phyloP scores from a whole-genome alignment of 495 filamentous ascomycete species.

The Opeltia flavorubescens region DNA sequence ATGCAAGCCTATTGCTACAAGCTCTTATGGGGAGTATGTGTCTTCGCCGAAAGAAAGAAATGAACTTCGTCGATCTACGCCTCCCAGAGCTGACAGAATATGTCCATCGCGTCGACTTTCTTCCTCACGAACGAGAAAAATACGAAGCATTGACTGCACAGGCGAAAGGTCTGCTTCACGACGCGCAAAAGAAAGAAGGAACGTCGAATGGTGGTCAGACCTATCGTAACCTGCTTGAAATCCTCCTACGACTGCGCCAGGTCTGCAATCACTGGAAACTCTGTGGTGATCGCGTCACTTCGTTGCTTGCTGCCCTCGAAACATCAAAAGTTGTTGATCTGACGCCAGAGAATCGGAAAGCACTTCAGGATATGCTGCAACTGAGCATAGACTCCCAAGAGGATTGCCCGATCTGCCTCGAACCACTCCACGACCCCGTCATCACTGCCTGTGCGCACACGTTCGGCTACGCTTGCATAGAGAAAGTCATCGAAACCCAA shows the following conservation, averaged over 20 bases:
- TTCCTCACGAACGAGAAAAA: slow-evolving; percentile 59
- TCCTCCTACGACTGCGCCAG: slow-evolving; percentile 74
- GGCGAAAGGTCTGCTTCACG: slow-evolving; percentile 55
- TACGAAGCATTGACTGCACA: slow-evolving; percentile 69
- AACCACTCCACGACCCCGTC: slow-evolving; percentile 55
- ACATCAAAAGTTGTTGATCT: slow-evolving; percentile 51
- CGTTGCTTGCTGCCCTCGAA: slow-evolving; percentile 53
- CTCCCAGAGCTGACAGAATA: slow-evolving; percentile 69
- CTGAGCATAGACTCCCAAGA: slow-evolving; percentile 71
- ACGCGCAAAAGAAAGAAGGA: slow-evolving; percentile 31
- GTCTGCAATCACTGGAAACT: slow-evolving; percentile 82
- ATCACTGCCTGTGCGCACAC: slow-evolving; percentile 84
- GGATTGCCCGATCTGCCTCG: slow-evolving; percentile 73
- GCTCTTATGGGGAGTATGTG: slow-evolving; percentile 72
- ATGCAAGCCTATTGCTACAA: slow-evolving; percentile 53
- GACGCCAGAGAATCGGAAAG: slow-evolving; percentile 55
- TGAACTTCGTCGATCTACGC: slow-evolving; percentile 75
- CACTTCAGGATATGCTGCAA: slow-evolving; percentile 65
- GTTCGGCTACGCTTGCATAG: slow-evolving; percentile 64
- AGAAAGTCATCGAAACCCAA: slow-evolving; percentile 63
- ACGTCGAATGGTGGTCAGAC: slow-evolving; percentile 29
- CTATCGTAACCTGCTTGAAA: slow-evolving; percentile 61
- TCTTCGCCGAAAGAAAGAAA: slow-evolving; percentile 73
- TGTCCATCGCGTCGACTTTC: slow-evolving; percentile 64
- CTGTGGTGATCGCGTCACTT: slow-evolving; percentile 55